Percentiles rank a stretch among this genome's conserved stretches.
These are phyloP conservation scores for Scheffersomyces titani DNA, from an alignment of 1,139 yeast species.

Conservation along the genomic window DNA sequence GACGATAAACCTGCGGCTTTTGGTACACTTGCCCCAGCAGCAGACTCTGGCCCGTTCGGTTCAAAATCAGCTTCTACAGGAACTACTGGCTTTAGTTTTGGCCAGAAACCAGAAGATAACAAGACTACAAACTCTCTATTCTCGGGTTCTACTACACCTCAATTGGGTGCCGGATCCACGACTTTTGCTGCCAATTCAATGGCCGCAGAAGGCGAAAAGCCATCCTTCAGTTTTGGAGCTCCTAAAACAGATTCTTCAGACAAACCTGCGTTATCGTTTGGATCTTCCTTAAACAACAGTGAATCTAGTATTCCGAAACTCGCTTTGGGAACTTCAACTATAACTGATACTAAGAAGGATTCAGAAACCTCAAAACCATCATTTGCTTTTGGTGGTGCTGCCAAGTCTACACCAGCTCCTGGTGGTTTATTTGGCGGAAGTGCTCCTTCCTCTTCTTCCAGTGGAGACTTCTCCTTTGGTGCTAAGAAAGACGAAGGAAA, in stretches of 20 bases:
- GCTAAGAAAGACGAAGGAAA: constrained; percentile 13
- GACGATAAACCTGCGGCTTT: constrained; percentile 6
- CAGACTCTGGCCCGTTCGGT: constrained; percentile 12
- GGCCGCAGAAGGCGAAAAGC: not conserved
- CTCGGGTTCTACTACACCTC: not conserved
- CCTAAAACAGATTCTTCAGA: not conserved
- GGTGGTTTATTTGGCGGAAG: constrained; percentile 8
- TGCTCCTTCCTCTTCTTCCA: not conserved
- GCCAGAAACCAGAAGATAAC: constrained; percentile 8
- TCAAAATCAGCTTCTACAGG: constrained; percentile 15
- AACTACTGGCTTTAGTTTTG: constrained; percentile 4
- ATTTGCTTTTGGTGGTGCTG: not conserved
- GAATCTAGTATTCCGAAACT: not conserved
- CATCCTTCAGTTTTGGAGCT: constrained; percentile 1
- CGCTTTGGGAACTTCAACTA: not conserved
- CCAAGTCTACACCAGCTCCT: constrained; percentile 1
- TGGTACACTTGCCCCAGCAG: not conserved
- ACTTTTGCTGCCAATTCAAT: too few species aligned
- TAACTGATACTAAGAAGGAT: not conserved
- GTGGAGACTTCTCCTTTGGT: constrained; percentile 2
- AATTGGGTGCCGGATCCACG: not conserved
- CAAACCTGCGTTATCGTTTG: constrained; percentile 8
- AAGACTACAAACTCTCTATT: not conserved
- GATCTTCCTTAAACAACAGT: constrained; percentile 3
- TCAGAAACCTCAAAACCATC: not conserved